Evolutionary conservation across 768 basidiomycete species (phyloP).

Genomic region (Asterophora lycoperdoides): DNA sequence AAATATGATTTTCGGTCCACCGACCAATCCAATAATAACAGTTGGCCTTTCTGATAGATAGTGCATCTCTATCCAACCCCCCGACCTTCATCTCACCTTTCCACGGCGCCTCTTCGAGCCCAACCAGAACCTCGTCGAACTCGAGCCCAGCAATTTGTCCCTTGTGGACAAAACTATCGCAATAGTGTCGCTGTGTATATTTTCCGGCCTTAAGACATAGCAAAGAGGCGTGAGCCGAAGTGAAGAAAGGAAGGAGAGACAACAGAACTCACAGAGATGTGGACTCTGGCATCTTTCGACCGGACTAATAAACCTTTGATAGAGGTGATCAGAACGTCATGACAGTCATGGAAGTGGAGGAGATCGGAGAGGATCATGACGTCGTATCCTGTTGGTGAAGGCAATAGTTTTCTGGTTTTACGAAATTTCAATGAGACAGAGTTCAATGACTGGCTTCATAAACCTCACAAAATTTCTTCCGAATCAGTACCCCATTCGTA

Average conservation of each 20-base stretch:
- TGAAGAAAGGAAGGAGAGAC: neutral
- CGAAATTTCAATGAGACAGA: neutral
- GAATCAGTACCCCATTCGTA: conserved; percentile 65
- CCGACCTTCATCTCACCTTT: conserved; percentile 42
- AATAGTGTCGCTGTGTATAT: conserved; percentile 52
- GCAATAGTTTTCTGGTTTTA: conserved; percentile 17
- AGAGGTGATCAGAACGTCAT: conserved; percentile 51
- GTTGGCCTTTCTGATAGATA: conserved; percentile 50
- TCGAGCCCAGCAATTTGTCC: conserved; percentile 36
- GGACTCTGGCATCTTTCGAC: conserved; percentile 37
- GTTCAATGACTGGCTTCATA: conserved; percentile 18
- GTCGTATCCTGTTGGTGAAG: conserved; percentile 39
- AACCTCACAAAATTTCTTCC: conserved; percentile 38
- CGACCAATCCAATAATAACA: conserved; percentile 64
- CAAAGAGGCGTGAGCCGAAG: neutral
- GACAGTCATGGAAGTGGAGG: conserved; percentile 62
- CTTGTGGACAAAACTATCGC: conserved; percentile 47
- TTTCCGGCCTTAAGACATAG: conserved; percentile 43
- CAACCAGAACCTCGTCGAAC: conserved; percentile 40
- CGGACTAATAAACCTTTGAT: conserved; percentile 44
- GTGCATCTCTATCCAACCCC: conserved; percentile 42
- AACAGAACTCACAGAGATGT: conserved; percentile 45
- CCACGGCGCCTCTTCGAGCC: conserved; percentile 38
- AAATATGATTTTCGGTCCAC: conserved; percentile 27
- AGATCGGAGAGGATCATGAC: conserved; percentile 67